phyloP scores from a whole-genome alignment of 331 rosid genomes.

The Prunus yedoensis region DNA sequence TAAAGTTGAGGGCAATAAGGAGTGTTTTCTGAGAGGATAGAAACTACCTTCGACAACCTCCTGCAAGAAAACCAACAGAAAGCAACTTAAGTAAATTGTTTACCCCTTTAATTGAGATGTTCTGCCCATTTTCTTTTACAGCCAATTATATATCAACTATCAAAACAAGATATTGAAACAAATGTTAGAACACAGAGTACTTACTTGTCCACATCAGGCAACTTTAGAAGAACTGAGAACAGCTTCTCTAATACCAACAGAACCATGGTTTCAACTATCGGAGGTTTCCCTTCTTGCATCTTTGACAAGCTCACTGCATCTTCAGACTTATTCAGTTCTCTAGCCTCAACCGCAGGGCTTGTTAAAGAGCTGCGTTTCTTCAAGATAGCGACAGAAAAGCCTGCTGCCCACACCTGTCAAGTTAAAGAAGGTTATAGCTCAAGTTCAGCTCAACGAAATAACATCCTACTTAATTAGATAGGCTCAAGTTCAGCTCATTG shows the following conservation, averaged over 20 bases:
- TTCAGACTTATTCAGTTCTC: slow-evolving; percentile 28
- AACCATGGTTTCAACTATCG: slow-evolving; percentile 42
- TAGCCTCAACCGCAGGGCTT: slow-evolving; percentile 20
- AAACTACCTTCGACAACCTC: slow-evolving; percentile 65
- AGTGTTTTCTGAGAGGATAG: slow-evolving; percentile 46
- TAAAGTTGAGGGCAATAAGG: slow-evolving; percentile 81
- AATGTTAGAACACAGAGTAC: slow-evolving; percentile 19
- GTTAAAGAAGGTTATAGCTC: not conserved
- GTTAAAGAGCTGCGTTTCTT: slow-evolving; percentile 58
- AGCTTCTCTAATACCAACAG: slow-evolving; percentile 56
- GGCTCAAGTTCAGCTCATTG: not conserved
- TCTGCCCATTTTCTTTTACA: not conserved
- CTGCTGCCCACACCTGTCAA: slow-evolving; percentile 94
- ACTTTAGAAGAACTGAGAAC: slow-evolving; percentile 53
- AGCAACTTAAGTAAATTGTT: not conserved
- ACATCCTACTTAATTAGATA: not conserved
- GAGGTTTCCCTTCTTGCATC: slow-evolving; percentile 44
- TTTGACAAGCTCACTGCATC: slow-evolving; percentile 34
- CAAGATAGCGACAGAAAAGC: slow-evolving; percentile 74
- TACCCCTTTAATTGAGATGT: not conserved
- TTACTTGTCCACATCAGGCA: slow-evolving; percentile 67
- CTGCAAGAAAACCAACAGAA: slow-evolving; percentile 41
- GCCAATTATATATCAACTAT: not conserved
- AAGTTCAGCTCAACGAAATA: not conserved
- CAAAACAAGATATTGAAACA: not conserved